Evolutionary conservation across 176 grass and related monocot species (phyloP).

Genomic region (Triticum dicoccoides): DNA sequence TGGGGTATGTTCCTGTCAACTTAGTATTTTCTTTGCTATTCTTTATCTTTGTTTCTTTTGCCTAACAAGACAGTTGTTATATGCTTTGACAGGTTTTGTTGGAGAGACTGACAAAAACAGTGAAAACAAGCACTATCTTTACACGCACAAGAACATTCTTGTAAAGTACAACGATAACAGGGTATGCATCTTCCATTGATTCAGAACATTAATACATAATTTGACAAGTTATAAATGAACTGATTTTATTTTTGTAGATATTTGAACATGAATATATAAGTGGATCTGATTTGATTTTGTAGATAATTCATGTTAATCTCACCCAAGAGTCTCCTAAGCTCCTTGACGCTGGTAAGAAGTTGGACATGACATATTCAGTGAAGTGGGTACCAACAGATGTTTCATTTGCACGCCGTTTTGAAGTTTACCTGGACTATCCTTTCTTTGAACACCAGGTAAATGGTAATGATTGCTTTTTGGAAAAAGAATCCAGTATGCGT

Average conservation of each 20-base stretch:
- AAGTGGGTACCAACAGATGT: conserved; percentile 83
- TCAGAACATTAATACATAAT: background rate
- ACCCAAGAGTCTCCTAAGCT: conserved; percentile 94
- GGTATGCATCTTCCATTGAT: conserved; percentile 38
- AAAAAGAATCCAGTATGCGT: background rate
- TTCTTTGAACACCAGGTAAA: conserved; percentile 99
- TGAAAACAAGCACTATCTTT: conserved; percentile 91
- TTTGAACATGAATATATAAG: conserved; percentile 37
- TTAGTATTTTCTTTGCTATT: conserved; percentile 8
- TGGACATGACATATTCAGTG: conserved; percentile 90
- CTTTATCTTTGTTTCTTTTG: background rate
- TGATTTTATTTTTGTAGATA: conserved; percentile 43
- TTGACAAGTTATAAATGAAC: conserved; percentile 13
- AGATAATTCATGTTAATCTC: conserved; percentile 99
- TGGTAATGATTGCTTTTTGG: conserved; percentile 33
- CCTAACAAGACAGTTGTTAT: conserved; percentile 6
- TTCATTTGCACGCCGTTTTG: conserved; percentile 82
- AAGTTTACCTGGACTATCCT: conserved; percentile 98
- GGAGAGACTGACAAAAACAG: conserved; percentile 87
- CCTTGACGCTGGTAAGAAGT: conserved; percentile 69
- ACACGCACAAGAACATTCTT: conserved; percentile 87
- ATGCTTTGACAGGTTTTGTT: conserved; percentile 66
- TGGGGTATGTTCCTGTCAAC: conserved; percentile 71
- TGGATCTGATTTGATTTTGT: conserved; percentile 23
- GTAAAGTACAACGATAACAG: conserved; percentile 76